Percentiles rank a stretch among this genome's conserved stretches.
These are phyloP conservation scores for Marvania coccoides DNA, from an alignment of 139 green algal species.

Conservation along the genomic window DNA sequence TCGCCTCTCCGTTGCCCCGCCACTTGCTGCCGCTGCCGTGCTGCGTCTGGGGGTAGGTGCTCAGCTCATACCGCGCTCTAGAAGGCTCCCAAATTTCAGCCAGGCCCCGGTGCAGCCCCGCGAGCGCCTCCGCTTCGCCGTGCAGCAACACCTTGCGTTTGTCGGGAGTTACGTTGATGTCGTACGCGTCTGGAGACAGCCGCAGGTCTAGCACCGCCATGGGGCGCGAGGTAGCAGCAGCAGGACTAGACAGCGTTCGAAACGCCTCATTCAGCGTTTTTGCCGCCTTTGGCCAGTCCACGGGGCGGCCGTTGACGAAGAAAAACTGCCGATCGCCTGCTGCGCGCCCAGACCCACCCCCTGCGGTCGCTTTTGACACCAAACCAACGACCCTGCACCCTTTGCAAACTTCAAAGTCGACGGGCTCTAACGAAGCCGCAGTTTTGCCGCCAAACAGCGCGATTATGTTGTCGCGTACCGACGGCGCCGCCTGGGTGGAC, in stretches of 20 bases:
- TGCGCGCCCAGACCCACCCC: slow-evolving; percentile 25
- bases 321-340: slow-evolving; percentile 79
- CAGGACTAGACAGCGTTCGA: slow-evolving; percentile 36
- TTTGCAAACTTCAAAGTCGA: slow-evolving; percentile 46
- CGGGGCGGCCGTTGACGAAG: slow-evolving; percentile 87
- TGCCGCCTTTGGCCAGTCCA: slow-evolving; percentile 74
- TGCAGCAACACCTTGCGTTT: slow-evolving; percentile 86
- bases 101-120: slow-evolving; percentile 45
- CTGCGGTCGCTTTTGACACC: slow-evolving; percentile 57
- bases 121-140: slow-evolving; percentile 36
- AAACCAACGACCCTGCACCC: slow-evolving; percentile 37
- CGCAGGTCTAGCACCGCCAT: slow-evolving; percentile 67
- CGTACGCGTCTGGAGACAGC: slow-evolving; percentile 37
- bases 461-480: slow-evolving; percentile 64
- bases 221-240: slow-evolving; percentile 29
- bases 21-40: background rate
- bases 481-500: slow-evolving; percentile 34
- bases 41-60: background rate
- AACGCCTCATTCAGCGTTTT: slow-evolving; percentile 68
- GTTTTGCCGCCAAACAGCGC: slow-evolving; percentile 74
- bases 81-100: slow-evolving; percentile 40
- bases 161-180: slow-evolving; percentile 96
- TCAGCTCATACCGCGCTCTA: slow-evolving; percentile 52
- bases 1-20: background rate
- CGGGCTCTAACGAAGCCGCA: slow-evolving; percentile 45